phyloP scores from a whole-genome alignment of 2,329 filamentous ascomycete species.

The Epichloe gansuensis region DNA sequence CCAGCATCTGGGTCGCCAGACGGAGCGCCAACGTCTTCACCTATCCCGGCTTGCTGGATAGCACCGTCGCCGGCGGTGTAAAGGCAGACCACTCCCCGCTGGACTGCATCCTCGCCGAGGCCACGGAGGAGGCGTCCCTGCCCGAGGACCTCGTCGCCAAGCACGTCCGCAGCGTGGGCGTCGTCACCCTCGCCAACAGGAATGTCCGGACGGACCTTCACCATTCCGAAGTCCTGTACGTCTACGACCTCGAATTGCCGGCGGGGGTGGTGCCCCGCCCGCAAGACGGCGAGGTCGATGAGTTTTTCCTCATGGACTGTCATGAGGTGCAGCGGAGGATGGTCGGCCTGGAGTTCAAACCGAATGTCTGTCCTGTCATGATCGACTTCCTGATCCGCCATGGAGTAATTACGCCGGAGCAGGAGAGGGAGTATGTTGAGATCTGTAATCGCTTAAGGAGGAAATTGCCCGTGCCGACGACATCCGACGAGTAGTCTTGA shows the following conservation, averaged over 20 bases:
- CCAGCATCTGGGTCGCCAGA: slow-evolving; percentile 61
- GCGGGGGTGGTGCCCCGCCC: slow-evolving; percentile 49
- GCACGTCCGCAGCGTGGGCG: slow-evolving; percentile 16
- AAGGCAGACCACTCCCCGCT: slow-evolving; percentile 52
- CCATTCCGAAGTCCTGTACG: slow-evolving; percentile 40
- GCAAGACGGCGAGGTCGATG: slow-evolving; percentile 65
- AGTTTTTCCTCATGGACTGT: slow-evolving; percentile 56
- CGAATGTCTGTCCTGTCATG: slow-evolving; percentile 66
- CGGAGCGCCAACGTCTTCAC: slow-evolving; percentile 55
- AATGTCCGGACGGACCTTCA: slow-evolving; percentile 14
- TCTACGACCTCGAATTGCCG: slow-evolving; percentile 62
- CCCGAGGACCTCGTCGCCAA: slow-evolving; percentile 15
- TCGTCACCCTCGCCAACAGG: slow-evolving; percentile 21
- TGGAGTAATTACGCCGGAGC: slow-evolving; percentile 58
- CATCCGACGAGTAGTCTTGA: slow-evolving; percentile 8
- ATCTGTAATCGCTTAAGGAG: slow-evolving; percentile 39
- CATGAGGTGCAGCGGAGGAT: slow-evolving; percentile 47
- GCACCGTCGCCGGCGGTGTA: slow-evolving; percentile 68
- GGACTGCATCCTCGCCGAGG: slow-evolving; percentile 58
- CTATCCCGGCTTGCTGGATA: slow-evolving; percentile 64
- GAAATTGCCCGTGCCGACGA: slow-evolving; percentile 27
- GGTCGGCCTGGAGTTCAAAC: slow-evolving; percentile 62
- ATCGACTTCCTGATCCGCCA: slow-evolving; percentile 74
- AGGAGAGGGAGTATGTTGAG: slow-evolving; percentile 59
- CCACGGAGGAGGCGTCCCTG: slow-evolving; percentile 54